Base-by-base conservation (phyloP, 78 protist species). In the Isochrysis galbana region DNA sequence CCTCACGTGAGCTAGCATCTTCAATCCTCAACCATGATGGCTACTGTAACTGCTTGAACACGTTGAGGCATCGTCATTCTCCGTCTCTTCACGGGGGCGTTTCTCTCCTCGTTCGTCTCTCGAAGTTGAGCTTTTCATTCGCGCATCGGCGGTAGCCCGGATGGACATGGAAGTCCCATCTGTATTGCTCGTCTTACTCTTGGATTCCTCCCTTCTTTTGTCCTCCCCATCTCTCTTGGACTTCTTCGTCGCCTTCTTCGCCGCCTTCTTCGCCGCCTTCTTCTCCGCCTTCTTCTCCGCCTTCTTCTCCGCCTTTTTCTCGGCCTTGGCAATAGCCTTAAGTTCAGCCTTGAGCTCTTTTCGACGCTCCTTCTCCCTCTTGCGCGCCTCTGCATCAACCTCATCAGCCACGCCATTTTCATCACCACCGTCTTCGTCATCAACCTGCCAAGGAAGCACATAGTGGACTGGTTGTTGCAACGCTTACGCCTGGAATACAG, bases 351-450 rank as follows among this genome's bases (percentile, higher is more conserved):
- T 17, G 46, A 3, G n/a, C 84, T 39, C 84, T 36, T 44, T 77
- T 44, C 42, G n/a, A 23, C 74, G 10, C 74, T 89, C 91, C 61
- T 34, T 89, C 91, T 89, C 82, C 42, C 91, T 61, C 82, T 89
- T 61, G 38, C 91, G 44, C 91, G 23, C 21, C 21, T 5, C 84
- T 5, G 46, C 45, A 38, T 77, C 84, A 1, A 38, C 45, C 41
- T 22, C 84, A 1, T 44, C 19, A 17, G 4, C 10, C 38, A 38
- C 19, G 17, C 19, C 84, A 1, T 44, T 23, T 44, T 77, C 84
- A 3, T 44, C 45, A 17, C 38, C 84, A 1, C 84, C 14, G 21
- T 77, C 84, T 5, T 17, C 45, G 46, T 29, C 84, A 61, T 61
- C n/a, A 61, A 10, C 74, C 61, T 19, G 61, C 61, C 61, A 19